These are phyloP conservation scores for Allium fistulosum DNA, from an alignment of 106 monocot genomes.

Conservation along the genomic window DNA sequence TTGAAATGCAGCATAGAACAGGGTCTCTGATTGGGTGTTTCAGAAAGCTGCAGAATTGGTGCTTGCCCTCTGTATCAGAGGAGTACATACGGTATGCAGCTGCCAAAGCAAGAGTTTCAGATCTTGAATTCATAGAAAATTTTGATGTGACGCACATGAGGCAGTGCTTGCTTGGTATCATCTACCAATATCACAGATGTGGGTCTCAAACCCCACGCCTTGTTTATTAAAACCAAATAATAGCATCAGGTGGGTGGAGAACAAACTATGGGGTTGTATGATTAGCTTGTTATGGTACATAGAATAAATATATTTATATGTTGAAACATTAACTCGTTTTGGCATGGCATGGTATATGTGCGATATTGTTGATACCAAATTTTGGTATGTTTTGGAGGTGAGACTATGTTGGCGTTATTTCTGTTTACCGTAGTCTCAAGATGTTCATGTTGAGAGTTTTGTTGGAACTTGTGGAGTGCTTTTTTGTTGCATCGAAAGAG, in stretches of 20 bases:
- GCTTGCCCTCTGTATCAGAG: constrained; percentile 56
- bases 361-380: too few relatives aligned
- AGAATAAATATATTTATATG: too few relatives aligned
- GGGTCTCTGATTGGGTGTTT: constrained; percentile 89
- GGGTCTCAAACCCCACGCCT: constrained; percentile 15
- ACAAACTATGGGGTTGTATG: too few relatives aligned
- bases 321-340: too few relatives aligned
- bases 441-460: too few relatives aligned
- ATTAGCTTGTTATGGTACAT: not conserved
- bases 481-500: too few relatives aligned
- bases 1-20: constrained; percentile 64
- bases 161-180: constrained; percentile 24
- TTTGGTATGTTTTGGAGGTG: too few relatives aligned
- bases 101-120: constrained; percentile 42
- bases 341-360: too few relatives aligned
- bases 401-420: too few relatives aligned
- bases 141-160: constrained; percentile 54
- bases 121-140: constrained; percentile 55
- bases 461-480: too few relatives aligned
- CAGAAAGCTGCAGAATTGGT: constrained; percentile 80
- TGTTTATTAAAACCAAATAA: not conserved
- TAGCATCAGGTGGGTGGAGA: too few relatives aligned
- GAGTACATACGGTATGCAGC: constrained; percentile 65
- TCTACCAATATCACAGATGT: constrained; percentile 15
- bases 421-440: too few relatives aligned